These are phyloP conservation scores for Isatis tinctoria DNA, from an alignment of 345 rosid genomes.

Conservation along the genomic window DNA sequence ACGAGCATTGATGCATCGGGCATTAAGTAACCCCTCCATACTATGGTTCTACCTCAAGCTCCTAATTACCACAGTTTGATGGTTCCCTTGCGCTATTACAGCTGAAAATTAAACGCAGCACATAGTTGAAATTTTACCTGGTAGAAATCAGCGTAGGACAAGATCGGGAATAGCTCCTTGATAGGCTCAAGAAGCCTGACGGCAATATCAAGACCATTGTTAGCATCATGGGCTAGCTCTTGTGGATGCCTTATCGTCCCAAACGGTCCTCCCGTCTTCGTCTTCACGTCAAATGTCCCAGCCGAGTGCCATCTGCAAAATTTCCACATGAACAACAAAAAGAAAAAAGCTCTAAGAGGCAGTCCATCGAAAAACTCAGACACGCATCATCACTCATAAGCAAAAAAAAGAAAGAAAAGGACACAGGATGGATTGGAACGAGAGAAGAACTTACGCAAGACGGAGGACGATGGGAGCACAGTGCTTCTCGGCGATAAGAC, in stretches of 20 bases:
- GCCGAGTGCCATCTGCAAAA: slow-evolving; percentile 86
- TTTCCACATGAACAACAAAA: not conserved
- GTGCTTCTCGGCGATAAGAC: slow-evolving; percentile 71
- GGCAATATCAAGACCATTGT: slow-evolving; percentile 90
- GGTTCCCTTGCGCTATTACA: not conserved
- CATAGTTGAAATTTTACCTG: slow-evolving; percentile 37
- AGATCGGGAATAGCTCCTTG: slow-evolving; percentile 59
- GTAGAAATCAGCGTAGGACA: slow-evolving; percentile 78
- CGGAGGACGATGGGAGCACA: slow-evolving; percentile 91
- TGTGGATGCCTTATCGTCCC: slow-evolving; percentile 72
- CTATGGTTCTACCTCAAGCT: not conserved
- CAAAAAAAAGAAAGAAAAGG: not conserved
- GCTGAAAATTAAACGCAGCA: not conserved
- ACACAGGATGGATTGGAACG: not conserved
- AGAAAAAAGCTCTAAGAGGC: not conserved
- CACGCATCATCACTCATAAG: not conserved
- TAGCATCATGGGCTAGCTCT: slow-evolving; percentile 73
- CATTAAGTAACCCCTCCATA: not conserved
- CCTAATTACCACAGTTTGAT: not conserved
- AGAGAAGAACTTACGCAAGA: slow-evolving; percentile 48
- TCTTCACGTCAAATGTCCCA: slow-evolving; percentile 67
- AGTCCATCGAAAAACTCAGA: not conserved
- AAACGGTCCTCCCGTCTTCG: slow-evolving; percentile 86
- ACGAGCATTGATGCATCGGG: not conserved
- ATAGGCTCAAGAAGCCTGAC: slow-evolving; percentile 68